These are phyloP conservation scores for Arthrocladium fulminans DNA, from an alignment of 2,329 filamentous ascomycete species.

Conservation along the genomic window DNA sequence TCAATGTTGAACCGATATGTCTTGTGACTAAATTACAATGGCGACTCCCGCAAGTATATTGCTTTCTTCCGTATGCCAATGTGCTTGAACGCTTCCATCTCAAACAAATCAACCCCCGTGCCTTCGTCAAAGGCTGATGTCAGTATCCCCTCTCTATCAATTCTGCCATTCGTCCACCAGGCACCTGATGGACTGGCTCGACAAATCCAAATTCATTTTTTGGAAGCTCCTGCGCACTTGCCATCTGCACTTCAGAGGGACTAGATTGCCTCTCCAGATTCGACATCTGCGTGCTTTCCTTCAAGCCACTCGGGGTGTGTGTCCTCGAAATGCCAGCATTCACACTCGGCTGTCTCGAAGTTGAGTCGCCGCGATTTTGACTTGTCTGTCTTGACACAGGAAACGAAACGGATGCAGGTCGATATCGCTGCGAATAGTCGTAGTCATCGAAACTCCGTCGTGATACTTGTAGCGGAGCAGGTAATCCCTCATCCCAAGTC, in stretches of 20 bases:
- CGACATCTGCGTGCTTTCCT: slow-evolving; percentile 9
- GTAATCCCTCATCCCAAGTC: slow-evolving; percentile 21
- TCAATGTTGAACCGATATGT: too few species aligned
- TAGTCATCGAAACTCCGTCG: slow-evolving; percentile 20
- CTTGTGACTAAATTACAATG: too few species aligned
- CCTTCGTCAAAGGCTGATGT: not conserved
- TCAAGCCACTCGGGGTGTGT: slow-evolving; percentile 8
- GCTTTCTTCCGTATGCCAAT: too few species aligned
- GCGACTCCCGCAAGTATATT: too few species aligned
- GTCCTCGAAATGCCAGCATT: not conserved
- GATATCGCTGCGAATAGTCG: slow-evolving; percentile 9
- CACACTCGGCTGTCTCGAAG: not conserved
- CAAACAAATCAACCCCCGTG: too few species aligned
- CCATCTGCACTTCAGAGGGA: not conserved
- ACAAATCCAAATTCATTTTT: slow-evolving; percentile 10
- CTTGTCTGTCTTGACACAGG: slow-evolving; percentile 3
- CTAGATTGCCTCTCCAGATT: not conserved
- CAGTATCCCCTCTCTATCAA: slow-evolving; percentile 17
- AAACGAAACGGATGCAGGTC: slow-evolving; percentile 11
- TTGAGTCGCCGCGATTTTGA: slow-evolving; percentile 1
- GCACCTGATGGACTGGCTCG: not conserved
- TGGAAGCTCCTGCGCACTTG: not conserved
- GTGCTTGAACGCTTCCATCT: too few species aligned
- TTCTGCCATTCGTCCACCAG: slow-evolving; percentile 20
- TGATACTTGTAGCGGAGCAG: slow-evolving; percentile 15